phyloP scores from a whole-genome alignment of 345 rosid species.

The Populus pruinosa region DNA sequence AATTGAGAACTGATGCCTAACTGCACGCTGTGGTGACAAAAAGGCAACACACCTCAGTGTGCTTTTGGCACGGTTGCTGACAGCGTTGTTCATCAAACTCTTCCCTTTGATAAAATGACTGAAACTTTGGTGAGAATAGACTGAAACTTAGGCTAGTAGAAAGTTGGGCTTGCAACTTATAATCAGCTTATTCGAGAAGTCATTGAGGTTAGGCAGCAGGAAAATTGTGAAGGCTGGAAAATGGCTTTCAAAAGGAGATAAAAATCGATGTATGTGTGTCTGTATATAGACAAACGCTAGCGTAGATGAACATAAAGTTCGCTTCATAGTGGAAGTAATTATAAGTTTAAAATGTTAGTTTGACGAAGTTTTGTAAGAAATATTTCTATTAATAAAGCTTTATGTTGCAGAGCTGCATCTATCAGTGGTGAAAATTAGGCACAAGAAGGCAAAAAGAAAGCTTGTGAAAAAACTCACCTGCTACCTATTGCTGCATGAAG shows the following conservation, averaged over 20 bases:
- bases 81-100: not conserved
- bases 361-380: not conserved
- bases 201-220: not conserved
- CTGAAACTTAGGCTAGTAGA: not conserved
- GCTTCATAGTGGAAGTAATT: not conserved
- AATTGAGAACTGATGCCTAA: not conserved
- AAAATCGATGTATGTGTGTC: too few species aligned
- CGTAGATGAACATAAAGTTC: not conserved
- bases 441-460: not conserved
- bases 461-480: constrained; percentile 39
- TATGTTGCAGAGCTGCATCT: not conserved
- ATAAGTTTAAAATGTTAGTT: not conserved
- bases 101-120: not conserved
- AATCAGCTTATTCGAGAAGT: not conserved
- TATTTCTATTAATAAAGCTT: not conserved
- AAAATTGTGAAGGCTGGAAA: not conserved
- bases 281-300: not conserved
- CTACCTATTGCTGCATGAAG: constrained; percentile 93
- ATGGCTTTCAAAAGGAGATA: not conserved
- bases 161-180: not conserved
- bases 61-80: not conserved
- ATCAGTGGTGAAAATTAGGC: not conserved
- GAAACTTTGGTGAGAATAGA: not conserved
- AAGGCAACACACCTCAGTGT: not conserved
- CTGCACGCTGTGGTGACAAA: too few species aligned